phyloP scores from a whole-genome alignment of 2,329 filamentous ascomycete genomes.

The Fusarium sublunatum region DNA sequence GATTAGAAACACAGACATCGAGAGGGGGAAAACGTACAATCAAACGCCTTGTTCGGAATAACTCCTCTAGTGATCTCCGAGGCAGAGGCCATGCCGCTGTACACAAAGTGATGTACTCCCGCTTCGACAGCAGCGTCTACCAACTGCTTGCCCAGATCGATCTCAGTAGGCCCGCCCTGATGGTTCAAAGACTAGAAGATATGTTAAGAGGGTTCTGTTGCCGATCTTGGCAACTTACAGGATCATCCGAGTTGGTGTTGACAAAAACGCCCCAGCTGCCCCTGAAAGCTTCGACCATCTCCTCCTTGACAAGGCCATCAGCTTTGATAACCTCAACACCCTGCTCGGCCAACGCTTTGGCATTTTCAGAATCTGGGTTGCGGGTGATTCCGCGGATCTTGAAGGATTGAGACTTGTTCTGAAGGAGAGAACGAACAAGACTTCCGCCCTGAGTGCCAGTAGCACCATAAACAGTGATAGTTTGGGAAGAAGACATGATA shows the following conservation, averaged over 20 bases:
- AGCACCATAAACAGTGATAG: slow-evolving; percentile 50
- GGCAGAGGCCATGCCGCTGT: slow-evolving; percentile 51
- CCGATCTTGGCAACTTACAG: slow-evolving; percentile 30
- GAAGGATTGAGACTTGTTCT: slow-evolving; percentile 46
- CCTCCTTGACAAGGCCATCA: slow-evolving; percentile 42
- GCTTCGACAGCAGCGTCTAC: slow-evolving; percentile 50
- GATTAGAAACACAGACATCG: not conserved
- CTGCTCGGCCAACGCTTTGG: slow-evolving; percentile 41
- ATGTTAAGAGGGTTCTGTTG: slow-evolving; percentile 8
- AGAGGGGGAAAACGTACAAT: slow-evolving; percentile 43
- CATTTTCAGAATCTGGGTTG: slow-evolving; percentile 45
- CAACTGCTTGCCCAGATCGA: slow-evolving; percentile 51
- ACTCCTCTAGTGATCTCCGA: slow-evolving; percentile 50
- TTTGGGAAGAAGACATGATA: slow-evolving; percentile 44
- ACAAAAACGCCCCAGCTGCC: slow-evolving; percentile 51
- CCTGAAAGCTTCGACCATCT: slow-evolving; percentile 45
- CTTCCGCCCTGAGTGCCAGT: slow-evolving; percentile 49
- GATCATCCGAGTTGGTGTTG: slow-evolving; percentile 50
- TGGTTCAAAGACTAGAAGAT: slow-evolving; percentile 40
- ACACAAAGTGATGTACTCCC: slow-evolving; percentile 52
- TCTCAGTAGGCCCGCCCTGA: slow-evolving; percentile 47
- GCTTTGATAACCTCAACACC: slow-evolving; percentile 50
- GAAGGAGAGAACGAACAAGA: slow-evolving; percentile 48
- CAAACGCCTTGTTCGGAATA: slow-evolving; percentile 48
- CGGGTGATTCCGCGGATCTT: slow-evolving; percentile 48